These are phyloP conservation scores for Scedosporium aurantiacum DNA, from an alignment of 2,329 filamentous ascomycete genomes.

Conservation along the genomic window DNA sequence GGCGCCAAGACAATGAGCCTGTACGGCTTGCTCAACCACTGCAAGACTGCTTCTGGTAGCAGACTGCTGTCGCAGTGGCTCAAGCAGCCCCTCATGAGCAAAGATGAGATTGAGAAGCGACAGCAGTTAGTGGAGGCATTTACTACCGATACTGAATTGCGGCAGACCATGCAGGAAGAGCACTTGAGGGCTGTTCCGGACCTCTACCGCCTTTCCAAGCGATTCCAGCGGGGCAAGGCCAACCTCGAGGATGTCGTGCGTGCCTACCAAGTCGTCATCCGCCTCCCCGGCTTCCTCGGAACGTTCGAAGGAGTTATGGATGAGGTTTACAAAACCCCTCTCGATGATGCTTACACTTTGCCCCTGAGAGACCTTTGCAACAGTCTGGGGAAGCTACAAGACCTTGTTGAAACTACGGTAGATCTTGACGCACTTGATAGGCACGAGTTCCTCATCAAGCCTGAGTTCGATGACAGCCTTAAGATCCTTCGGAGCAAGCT, in stretches of 20 bases:
- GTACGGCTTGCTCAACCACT: conserved; percentile 89
- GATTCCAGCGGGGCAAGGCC: conserved; percentile 84
- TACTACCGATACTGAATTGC: conserved; percentile 79
- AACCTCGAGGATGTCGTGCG: conserved; percentile 92
- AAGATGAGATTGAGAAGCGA: conserved; percentile 75
- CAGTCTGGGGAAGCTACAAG: conserved; percentile 74
- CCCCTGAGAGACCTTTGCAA: conserved; percentile 69
- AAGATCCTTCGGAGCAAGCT: conserved; percentile 84
- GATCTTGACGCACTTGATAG: conserved; percentile 91
- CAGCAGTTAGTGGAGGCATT: conserved; percentile 95
- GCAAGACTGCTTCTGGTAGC: conserved; percentile 91
- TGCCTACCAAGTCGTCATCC: conserved; percentile 88
- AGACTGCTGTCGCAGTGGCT: conserved; percentile 89
- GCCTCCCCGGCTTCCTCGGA: conserved; percentile 78
- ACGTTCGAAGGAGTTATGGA: conserved; percentile 93
- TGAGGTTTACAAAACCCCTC: conserved; percentile 75
- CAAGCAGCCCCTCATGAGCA: conserved; percentile 92
- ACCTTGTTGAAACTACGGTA: conserved; percentile 98
- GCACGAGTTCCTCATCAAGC: conserved; percentile 98
- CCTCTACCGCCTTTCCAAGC: conserved; percentile 84
- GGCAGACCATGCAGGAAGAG: conserved; percentile 94
- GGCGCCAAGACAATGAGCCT: conserved; percentile 97
- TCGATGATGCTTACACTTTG: conserved; percentile 77
- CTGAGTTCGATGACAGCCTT: conserved; percentile 86
- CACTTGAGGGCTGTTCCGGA: conserved; percentile 89